These are phyloP conservation scores for Tolypocladium tropicale DNA, from an alignment of 2,329 filamentous ascomycete species.

Conservation along the genomic window DNA sequence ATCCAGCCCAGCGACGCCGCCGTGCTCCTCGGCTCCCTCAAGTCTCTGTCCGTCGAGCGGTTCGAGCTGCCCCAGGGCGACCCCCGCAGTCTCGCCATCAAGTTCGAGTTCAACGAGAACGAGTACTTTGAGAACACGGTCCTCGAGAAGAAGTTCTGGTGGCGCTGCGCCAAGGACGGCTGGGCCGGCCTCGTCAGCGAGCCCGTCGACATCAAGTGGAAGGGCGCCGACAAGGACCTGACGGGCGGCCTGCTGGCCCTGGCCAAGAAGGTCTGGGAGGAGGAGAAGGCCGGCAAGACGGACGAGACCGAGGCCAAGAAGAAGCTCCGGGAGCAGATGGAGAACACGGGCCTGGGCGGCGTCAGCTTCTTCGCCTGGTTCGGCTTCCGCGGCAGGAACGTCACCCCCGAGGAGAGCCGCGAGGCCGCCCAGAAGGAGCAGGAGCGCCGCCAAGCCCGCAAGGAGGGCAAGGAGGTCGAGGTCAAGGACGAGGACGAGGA, in stretches of 20 bases:
- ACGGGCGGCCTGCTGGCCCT: slow-evolving; percentile 71
- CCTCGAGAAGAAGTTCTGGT: slow-evolving; percentile 89
- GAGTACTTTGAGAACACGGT: slow-evolving; percentile 69
- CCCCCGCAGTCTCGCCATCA: slow-evolving; percentile 69
- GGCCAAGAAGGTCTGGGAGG: slow-evolving; percentile 58
- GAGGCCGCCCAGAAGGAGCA: slow-evolving; percentile 50
- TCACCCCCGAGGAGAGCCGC: slow-evolving; percentile 63
- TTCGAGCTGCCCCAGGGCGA: slow-evolving; percentile 73
- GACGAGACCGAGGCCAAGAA: slow-evolving; percentile 37
- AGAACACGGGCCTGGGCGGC: slow-evolving; percentile 51
- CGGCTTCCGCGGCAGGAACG: slow-evolving; percentile 60
- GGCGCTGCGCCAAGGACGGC: slow-evolving; percentile 56
- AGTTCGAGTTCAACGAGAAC: slow-evolving; percentile 71
- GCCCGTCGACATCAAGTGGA: slow-evolving; percentile 83
- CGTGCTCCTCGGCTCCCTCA: slow-evolving; percentile 59
- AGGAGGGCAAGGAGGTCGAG: slow-evolving; percentile 40
- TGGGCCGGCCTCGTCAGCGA: slow-evolving; percentile 76
- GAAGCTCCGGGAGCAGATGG: slow-evolving; percentile 43
- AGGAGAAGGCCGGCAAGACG: slow-evolving; percentile 35
- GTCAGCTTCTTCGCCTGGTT: slow-evolving; percentile 87
- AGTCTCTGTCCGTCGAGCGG: slow-evolving; percentile 60
- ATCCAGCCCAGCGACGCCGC: slow-evolving; percentile 72
- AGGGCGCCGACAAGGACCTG: slow-evolving; percentile 60
- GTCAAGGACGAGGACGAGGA: slow-evolving; percentile 44
- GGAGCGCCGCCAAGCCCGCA: slow-evolving; percentile 40